Evolutionary conservation across 140 eudicot species (phyloP).

Genomic region (Oenanthe javanica): DNA sequence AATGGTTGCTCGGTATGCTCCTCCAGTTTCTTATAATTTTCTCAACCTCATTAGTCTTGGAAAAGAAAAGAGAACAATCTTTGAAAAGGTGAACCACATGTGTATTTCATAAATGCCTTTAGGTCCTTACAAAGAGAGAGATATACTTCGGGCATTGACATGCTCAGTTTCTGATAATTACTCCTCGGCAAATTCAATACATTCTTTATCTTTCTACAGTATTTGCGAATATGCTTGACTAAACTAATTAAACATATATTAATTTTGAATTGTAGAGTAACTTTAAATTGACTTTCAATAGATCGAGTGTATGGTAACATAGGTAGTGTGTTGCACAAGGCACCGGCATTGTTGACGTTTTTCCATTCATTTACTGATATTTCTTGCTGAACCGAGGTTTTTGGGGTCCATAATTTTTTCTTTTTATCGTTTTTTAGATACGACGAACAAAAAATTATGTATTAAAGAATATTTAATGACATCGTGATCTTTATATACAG

Average conservation of each 20-base stretch:
- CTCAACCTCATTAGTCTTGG: conserved; percentile 80
- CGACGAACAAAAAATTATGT: background rate
- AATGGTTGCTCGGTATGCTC: conserved; percentile 98
- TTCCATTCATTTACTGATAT: background rate
- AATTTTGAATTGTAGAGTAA: background rate
- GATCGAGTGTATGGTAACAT: background rate
- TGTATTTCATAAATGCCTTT: background rate
- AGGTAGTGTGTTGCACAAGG: background rate
- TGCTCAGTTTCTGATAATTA: background rate
- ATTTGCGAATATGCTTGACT: background rate
- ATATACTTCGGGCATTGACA: background rate
- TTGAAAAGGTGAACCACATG: conserved; percentile 52
- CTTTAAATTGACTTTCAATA: background rate
- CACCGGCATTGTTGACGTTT: background rate
- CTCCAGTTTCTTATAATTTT: conserved; percentile 86
- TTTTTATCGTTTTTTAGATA: background rate
- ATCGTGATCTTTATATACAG: background rate
- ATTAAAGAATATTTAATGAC: background rate
- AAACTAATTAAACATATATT: background rate
- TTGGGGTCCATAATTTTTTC: background rate
- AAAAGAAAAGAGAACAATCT: conserved; percentile 56
- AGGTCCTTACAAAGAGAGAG: background rate
- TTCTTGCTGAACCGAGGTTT: background rate
- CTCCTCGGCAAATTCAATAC: background rate
- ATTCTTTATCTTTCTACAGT: background rate